Evolutionary conservation across 2,329 filamentous ascomycete species (phyloP).

Genomic region (Xylaria sp.): DNA sequence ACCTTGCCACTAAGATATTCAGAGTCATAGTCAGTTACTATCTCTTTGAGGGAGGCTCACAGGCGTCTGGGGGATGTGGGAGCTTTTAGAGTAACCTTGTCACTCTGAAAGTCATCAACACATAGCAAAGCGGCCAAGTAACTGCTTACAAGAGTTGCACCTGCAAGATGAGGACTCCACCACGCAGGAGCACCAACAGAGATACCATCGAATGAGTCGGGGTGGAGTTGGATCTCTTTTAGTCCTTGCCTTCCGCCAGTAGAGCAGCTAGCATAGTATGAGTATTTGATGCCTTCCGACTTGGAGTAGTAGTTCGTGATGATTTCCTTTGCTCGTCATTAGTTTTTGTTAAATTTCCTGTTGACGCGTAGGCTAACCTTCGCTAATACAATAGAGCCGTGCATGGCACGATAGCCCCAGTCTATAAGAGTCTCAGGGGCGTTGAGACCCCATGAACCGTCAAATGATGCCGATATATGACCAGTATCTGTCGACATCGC

Average conservation of each 20-base stretch:
- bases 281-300: constrained; percentile 54
- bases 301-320: constrained; percentile 60
- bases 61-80: neutral
- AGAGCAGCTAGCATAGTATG: constrained; percentile 68
- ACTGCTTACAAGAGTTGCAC: constrained; percentile 46
- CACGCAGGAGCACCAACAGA: constrained; percentile 63
- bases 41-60: neutral
- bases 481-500: constrained; percentile 58
- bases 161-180: constrained; percentile 58
- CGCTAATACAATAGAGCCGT: constrained; percentile 61
- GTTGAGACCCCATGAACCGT: constrained; percentile 54
- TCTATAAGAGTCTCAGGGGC: constrained; percentile 52
- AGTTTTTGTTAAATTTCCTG: neutral
- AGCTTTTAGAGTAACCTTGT: too few relatives aligned
- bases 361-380: constrained; percentile 45
- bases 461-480: constrained; percentile 50
- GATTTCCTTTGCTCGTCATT: constrained; percentile 51
- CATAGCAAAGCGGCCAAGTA: neutral
- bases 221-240: constrained; percentile 62
- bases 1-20: constrained; percentile 48
- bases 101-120: too few relatives aligned
- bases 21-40: neutral
- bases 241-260: constrained; percentile 70
- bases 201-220: constrained; percentile 68
- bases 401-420: constrained; percentile 57